Conservation (phyloP, 768 basidiomycete species). For the Chalciporus pseudorubinellus region DNA sequence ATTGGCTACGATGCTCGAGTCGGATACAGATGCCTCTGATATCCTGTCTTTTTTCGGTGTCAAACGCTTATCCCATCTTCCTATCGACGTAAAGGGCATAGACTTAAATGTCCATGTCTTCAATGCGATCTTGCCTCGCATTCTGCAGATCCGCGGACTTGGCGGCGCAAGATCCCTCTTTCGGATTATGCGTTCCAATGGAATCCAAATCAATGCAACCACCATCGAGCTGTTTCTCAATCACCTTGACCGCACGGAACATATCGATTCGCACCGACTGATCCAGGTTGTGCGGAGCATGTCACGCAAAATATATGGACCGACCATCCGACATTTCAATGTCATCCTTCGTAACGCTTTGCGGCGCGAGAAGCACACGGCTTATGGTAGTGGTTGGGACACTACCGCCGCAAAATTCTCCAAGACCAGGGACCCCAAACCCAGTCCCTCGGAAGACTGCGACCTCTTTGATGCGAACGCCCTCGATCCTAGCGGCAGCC, state of each 20-base stretch:
- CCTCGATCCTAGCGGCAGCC: slow-evolving; percentile 52
- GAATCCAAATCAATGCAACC: slow-evolving; percentile 49
- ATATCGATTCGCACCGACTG: slow-evolving; percentile 45
- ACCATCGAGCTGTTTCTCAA: slow-evolving; percentile 57
- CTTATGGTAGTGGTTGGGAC: slow-evolving; percentile 48
- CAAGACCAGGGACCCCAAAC: slow-evolving; percentile 22
- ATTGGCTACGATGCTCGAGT: slow-evolving; percentile 45
- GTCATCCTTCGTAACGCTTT: slow-evolving; percentile 51
- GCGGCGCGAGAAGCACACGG: slow-evolving; percentile 48
- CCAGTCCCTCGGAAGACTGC: slow-evolving; percentile 5
- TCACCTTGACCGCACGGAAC: slow-evolving; percentile 45
- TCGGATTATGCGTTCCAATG: slow-evolving; percentile 51
- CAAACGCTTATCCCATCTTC: slow-evolving; percentile 15
- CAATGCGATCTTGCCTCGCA: slow-evolving; percentile 57
- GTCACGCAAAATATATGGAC: slow-evolving; percentile 40
- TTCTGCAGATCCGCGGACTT: slow-evolving; percentile 50
- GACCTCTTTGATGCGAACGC: slow-evolving; percentile 22
- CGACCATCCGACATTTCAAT: slow-evolving; percentile 58
- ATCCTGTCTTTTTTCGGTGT: slow-evolving; percentile 22
- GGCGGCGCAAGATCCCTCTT: slow-evolving; percentile 45
- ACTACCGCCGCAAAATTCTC: slow-evolving; percentile 40
- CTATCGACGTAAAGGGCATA: slow-evolving; percentile 29
- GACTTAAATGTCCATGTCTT: slow-evolving; percentile 47
- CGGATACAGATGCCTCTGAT: slow-evolving; percentile 22
- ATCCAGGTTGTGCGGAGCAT: slow-evolving; percentile 47